Conservation (phyloP, 305 asterid genomes). For the Nicotiana rustica region DNA sequence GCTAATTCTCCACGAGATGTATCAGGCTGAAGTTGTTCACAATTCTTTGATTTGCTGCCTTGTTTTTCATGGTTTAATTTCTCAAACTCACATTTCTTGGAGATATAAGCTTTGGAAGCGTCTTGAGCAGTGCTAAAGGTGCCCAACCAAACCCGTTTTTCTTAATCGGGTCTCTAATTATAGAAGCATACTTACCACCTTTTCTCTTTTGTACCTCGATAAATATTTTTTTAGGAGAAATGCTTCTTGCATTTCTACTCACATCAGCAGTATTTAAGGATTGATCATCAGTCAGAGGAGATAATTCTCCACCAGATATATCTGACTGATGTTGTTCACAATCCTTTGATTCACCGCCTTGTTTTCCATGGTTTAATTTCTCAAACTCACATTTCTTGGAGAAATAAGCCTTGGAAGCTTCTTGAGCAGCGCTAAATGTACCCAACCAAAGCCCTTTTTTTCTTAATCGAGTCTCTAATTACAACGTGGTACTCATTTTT, state of each 20-base stretch:
- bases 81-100: conserved; percentile 39
- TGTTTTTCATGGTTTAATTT: too few relatives aligned
- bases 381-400: conserved; percentile 43
- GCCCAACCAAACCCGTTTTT: conserved; percentile 62
- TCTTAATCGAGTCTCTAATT: conserved; percentile 49
- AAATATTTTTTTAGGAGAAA: background rate
- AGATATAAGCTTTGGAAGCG: conserved; percentile 49
- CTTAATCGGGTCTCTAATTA: conserved; percentile 48
- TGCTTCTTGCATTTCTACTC: background rate
- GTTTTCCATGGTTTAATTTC: background rate
- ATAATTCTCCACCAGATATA: background rate
- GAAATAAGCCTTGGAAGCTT: conserved; percentile 51
- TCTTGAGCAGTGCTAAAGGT: conserved; percentile 53
- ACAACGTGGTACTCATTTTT: conserved; percentile 43
- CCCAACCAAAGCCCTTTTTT: conserved; percentile 59
- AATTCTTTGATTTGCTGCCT: too few relatives aligned
- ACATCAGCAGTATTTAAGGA: background rate
- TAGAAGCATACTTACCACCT: conserved; percentile 49
- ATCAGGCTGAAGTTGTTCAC: background rate
- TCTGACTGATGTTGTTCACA: background rate
- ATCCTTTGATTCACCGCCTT: too few relatives aligned
- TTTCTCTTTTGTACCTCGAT: background rate
- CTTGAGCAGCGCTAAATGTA: conserved; percentile 53
- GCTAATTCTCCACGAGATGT: background rate
- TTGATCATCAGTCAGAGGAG: background rate